These are phyloP conservation scores for Sclerotinia trifoliorum DNA, from an alignment of 2,329 filamentous ascomycete genomes.

Conservation along the genomic window DNA sequence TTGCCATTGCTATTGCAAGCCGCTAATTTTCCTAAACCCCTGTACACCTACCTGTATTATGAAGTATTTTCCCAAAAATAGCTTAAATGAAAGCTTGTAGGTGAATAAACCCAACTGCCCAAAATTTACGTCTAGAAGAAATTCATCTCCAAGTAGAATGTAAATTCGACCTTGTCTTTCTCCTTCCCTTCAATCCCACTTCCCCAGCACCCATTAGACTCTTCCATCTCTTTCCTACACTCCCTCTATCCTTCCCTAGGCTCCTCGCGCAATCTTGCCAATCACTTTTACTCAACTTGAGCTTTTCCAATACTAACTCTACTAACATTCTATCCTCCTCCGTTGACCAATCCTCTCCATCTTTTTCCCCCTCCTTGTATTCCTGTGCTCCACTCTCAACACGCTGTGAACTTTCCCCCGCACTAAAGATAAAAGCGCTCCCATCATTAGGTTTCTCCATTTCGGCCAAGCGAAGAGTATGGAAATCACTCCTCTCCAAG, in stretches of 20 bases:
- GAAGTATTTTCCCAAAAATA: neutral
- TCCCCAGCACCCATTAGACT: slow-evolving; percentile 59
- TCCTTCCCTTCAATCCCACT: slow-evolving; percentile 54
- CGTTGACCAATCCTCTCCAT: slow-evolving; percentile 51
- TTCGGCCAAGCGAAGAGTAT: slow-evolving; percentile 46
- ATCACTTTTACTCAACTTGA: slow-evolving; percentile 61
- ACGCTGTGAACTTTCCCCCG: neutral
- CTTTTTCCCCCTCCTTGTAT: slow-evolving; percentile 1
- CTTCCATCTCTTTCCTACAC: slow-evolving; percentile 61
- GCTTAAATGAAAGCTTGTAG: neutral
- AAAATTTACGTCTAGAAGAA: neutral
- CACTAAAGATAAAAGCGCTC: slow-evolving; percentile 2
- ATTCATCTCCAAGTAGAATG: slow-evolving; percentile 55
- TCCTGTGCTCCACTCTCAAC: slow-evolving; percentile 32
- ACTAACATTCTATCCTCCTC: slow-evolving; percentile 65
- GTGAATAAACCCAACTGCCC: neutral
- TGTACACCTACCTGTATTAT: neutral
- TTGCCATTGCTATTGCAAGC: neutral
- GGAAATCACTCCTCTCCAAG: slow-evolving; percentile 58
- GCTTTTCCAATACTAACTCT: slow-evolving; percentile 66
- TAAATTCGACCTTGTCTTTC: slow-evolving; percentile 46
- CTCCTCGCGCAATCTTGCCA: slow-evolving; percentile 67
- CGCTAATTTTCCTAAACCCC: neutral
- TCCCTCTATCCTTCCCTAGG: slow-evolving; percentile 59
- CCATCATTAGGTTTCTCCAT: slow-evolving; percentile 3